Evolutionary conservation across 208 protist genomes (phyloP).

Genomic region (Leishmania turanica): DNA sequence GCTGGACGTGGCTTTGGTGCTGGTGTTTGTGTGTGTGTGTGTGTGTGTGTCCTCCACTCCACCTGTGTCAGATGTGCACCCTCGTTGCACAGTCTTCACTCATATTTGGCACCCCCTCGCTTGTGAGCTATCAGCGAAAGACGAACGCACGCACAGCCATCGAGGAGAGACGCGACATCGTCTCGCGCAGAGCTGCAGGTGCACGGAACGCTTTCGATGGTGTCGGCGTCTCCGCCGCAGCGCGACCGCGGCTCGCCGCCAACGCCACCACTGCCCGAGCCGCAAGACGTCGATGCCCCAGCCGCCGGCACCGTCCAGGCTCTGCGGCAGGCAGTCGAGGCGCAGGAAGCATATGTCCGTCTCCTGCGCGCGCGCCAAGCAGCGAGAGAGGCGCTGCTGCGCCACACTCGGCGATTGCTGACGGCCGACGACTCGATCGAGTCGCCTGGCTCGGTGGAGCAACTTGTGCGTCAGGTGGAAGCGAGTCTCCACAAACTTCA

Average conservation of each 20-base stretch:
- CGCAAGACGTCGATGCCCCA: not conserved
- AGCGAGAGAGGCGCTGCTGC: slow-evolving; percentile 27
- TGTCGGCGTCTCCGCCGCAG: slow-evolving; percentile 1
- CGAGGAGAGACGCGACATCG: not conserved
- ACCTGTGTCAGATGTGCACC: not conserved
- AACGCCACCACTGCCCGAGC: not conserved
- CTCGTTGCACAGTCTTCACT: not conserved
- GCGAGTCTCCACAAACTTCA: slow-evolving; percentile 6
- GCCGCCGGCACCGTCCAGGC: slow-evolving; percentile 9
- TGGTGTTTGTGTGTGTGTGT: not conserved
- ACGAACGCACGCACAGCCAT: not conserved
- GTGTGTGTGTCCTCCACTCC: not conserved
- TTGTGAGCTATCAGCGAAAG: not conserved
- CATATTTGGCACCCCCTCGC: not conserved
- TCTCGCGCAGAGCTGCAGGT: not conserved
- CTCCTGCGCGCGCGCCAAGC: slow-evolving; percentile 30
- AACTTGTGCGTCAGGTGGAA: slow-evolving; percentile 26
- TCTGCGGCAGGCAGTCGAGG: slow-evolving; percentile 26
- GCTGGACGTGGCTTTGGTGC: not conserved
- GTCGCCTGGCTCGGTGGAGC: slow-evolving; percentile 1
- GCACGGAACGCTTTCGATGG: not conserved
- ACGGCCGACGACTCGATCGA: slow-evolving; percentile 14
- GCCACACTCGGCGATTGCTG: slow-evolving; percentile 18
- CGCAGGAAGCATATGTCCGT: slow-evolving; percentile 33
- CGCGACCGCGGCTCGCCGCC: not conserved